phyloP scores from a whole-genome alignment of 2,329 filamentous ascomycete species.

The Hortaea sp. region DNA sequence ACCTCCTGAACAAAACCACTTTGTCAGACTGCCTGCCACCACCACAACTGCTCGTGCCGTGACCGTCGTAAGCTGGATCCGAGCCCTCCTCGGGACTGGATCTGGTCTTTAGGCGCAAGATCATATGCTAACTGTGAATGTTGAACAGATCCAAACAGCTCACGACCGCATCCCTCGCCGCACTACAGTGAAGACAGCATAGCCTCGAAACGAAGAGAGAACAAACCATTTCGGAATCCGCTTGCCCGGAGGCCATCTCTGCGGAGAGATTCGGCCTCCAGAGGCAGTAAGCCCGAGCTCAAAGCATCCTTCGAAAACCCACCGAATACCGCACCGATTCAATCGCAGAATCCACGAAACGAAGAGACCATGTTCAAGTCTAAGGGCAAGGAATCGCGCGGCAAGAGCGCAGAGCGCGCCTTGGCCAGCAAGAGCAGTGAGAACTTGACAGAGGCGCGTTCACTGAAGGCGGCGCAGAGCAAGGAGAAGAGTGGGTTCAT shows the following conservation, averaged over 20 bases:
- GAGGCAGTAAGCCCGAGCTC: slow-evolving; percentile 8
- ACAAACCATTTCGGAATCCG: slow-evolving; percentile 17
- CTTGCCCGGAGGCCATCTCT: slow-evolving; percentile 19
- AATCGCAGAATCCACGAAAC: slow-evolving; percentile 15
- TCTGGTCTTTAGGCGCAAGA: neutral
- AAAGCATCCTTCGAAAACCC: slow-evolving; percentile 15
- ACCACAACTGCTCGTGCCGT: neutral
- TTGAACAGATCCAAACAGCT: slow-evolving; percentile 5
- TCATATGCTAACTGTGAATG: slow-evolving; percentile 8
- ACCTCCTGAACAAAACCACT: neutral
- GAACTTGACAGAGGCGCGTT: slow-evolving; percentile 9
- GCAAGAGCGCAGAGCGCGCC: slow-evolving; percentile 24
- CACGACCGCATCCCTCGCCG: slow-evolving; percentile 16
- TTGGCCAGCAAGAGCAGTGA: slow-evolving; percentile 16
- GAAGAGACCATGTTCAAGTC: slow-evolving; percentile 13
- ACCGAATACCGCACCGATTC: slow-evolving; percentile 19
- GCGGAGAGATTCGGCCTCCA: slow-evolving; percentile 22
- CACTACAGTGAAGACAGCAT: slow-evolving; percentile 21
- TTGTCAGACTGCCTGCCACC: neutral
- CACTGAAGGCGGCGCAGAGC: slow-evolving; percentile 7
- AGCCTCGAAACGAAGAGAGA: slow-evolving; percentile 14
- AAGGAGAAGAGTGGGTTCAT: slow-evolving; percentile 18
- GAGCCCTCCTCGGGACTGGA: neutral
- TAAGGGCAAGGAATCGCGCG: slow-evolving; percentile 18
- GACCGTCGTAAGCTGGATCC: neutral